Base-by-base conservation (phyloP, 2,329 filamentous ascomycete species). In the Talaromyces pinophilus region DNA sequence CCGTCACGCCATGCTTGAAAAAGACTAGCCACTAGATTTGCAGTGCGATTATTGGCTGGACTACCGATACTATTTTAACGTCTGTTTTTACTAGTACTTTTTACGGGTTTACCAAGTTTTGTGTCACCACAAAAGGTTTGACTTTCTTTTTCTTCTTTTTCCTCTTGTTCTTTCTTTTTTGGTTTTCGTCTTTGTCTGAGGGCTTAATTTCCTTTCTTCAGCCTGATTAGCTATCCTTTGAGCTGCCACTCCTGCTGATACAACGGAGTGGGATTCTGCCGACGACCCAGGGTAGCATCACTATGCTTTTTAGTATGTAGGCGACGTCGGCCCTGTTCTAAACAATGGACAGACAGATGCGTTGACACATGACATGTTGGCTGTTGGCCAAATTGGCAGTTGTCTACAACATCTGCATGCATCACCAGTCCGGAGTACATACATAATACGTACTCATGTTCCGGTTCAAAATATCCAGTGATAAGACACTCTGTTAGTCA, bases 381-480 rank as follows among this genome's bases (percentile, higher is more conserved):
- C 50, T 17, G 50, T 54, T 52, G 25, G 48, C 4, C 25, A 22
- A 13, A 15, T 15, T 25, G 22, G 22, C 22, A 28, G 22, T 15
- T 55, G 50, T 54, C 17, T n/a, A 35, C 4, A 11, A 22, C 44
- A 48, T 22, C n/a, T 52, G 22, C 28, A 55, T 57, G 54, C 52
- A 55, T 15, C 11, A 22, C 50, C 13, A 54, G 30, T 6, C 52
- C 52, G 52, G 54, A 57, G 54, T 57, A 38, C 54, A 57, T 57
- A 33, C 28, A 33, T 54, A 54, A 15, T 8, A 33, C 30, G 17
- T 28, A 33, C 4, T 38, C 54, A 25, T 40, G 54, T 57, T 22
- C n/a, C 15, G 48, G 17, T 57, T 22, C 30, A 15, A 4, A 25
- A 22, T 38, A 8, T 38, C 33, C 54, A 38, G 54, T 57, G 40